Base-by-base conservation (phyloP, 2,329 filamentous ascomycete genomes). In the Aspergillus texensis region DNA sequence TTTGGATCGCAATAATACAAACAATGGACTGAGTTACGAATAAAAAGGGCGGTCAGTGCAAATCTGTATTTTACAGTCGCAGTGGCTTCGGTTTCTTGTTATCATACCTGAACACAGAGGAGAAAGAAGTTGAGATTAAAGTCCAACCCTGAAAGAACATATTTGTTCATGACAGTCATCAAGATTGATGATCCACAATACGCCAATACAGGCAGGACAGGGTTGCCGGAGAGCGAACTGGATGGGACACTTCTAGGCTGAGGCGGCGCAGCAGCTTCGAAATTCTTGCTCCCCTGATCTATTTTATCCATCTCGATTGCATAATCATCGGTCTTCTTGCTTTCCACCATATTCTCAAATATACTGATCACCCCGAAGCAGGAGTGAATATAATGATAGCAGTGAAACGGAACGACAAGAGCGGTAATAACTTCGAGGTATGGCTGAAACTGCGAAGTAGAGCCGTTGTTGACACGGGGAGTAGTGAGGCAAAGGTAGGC, bases 141-240 rank as follows among this genome's bases (percentile, higher is more conserved):
- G 70, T 90, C 87, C 58, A 86, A 85, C 65, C 95, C 95, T 9
- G 93, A 97, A 54, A 99, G 88, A 67, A 97, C 94, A 79, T 96
- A 99, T 85, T 99, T 99, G 83, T 99, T 99, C 79, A 96, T 95
- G n/a, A 97, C 92, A 9, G 95, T 99, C 95, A 99, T 99, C 79
- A 94, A 87, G 76, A 99, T 99, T n/a, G 94, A 97, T 59, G 94
- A 92, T 73, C 91, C 84, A 80, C 95, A 99, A 84, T 99, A 99
- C 56, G 92, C 88, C 68, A 96, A 76, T 72, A 99, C 91, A 26
- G 94, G 93, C 55, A 95, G 77, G 53, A 87, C 83, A 19, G 93
- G 92, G 79, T 88, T 95, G 80, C 93, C 92, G 72, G 89, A 86
- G 66, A 93, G 77, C 71, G 82, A 78, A 63, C 77, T 78, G 50